Evolutionary conservation across 768 basidiomycete species (phyloP), one percentile per base, ranked within the genome.

Genomic region (Lactarius trivialis): DNA sequence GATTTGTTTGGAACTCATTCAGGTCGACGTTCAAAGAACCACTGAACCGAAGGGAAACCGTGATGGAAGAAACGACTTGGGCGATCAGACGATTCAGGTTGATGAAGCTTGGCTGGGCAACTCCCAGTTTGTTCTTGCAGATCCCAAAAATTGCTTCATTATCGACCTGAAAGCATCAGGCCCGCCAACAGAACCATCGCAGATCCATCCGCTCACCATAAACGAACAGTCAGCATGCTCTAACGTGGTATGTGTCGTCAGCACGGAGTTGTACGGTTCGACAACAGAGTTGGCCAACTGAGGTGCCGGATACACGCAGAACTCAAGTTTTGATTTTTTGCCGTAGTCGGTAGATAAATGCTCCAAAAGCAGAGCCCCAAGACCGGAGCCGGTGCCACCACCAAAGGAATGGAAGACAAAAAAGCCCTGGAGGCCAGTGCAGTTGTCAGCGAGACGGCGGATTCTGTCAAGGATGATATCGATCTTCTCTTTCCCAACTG

Each of bases 371-470:
- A 99, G 88, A 62, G 96, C 95, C 74, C 96, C 96, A 71, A 99
- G 96, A 72, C 96, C 96, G 63, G 96, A 99, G 71, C 96, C 96
- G 73, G 96, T 98, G 76, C 96, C 96, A 73, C 96, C 96, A 73
- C 96, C 96, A 73, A 98, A 98, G 26, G 96, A 98, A 81, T 98
- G 96, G 85, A 98, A 98, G 72, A 98, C 91, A 73, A 98, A 98
- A 85, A 99, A 99, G 70, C 97, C 97, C 77, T 99, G 97, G 55
- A 99, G 88, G 73, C 97, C 97, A 56, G 84, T 86, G 79, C 96
- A 98, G 79, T 97, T 97, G 77, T 99, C 97, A 49, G 96, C 92
- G 66, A 99, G 85, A 69, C 92, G 89, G 74, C 97, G 91, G 69
- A 98, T 81, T 76, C 91, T 96, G 78, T 99, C 97, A 85, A 98